Base-by-base conservation (phyloP, 257 asterid species). In the Orobanche coerulescens region DNA sequence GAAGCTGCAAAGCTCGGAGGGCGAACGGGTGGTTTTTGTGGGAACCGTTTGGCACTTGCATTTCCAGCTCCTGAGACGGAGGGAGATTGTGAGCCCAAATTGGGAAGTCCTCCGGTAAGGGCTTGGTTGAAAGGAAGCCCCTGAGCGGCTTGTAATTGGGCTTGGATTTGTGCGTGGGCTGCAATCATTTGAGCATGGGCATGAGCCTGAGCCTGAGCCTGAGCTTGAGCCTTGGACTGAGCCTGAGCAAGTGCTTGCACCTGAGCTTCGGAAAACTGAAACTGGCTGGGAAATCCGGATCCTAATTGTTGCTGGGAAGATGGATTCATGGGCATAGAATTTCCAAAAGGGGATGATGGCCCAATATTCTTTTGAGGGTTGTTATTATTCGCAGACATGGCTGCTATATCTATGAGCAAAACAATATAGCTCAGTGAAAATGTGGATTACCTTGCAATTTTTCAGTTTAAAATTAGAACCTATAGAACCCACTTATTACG, bases 11-110 rank as follows among this genome's bases (percentile, higher is more conserved):
- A 79, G 59, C 83, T 85, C 0, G 94, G 94, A 5, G 96, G 99
- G n/a, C 95, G 88, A 4, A 72, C 79, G 1, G 96, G 97, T 39
- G 97, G 97, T 58, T 77, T 90, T 68, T 93, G 99, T 4, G 89
- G 90, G 33, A 87, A 67, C 61, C 94, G 75, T 60, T 87, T 93
- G 18, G 75, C 78, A 4, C 68, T 58, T 1, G 77, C 75, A 71
- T 66, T 80, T 46, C 88, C 96, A 65, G 79, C 68, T 9, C 88
- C 98, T 4, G 97, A 78, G 26, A 88, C 58, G 23, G 97, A 81
- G 37, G 89, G 95, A 0, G 94, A 81, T 3, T 85, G 83, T 1
- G 92, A 80, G 15, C 95, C 97, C 68, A 86, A 19, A 76, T 82
- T 85, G 11, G 76, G 71, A 44, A 83, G 22, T 44, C 88, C 92